Evolutionary conservation across 305 asterid genomes (phyloP).

Genomic region (Solanum hybrid): DNA sequence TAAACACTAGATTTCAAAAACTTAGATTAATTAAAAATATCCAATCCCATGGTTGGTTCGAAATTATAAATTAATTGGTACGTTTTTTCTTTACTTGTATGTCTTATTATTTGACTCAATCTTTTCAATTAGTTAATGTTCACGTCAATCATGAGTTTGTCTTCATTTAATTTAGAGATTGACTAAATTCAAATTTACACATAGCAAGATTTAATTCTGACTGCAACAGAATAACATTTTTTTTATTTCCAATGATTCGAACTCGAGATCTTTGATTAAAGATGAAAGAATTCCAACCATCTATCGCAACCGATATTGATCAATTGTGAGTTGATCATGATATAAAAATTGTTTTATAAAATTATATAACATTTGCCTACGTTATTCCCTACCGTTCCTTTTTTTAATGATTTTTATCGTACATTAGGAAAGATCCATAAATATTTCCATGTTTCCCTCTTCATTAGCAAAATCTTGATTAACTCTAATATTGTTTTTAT

Average conservation of each 20-base stretch:
- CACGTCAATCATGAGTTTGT: neutral
- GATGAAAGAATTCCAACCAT: neutral
- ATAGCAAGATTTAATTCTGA: neutral
- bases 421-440: neutral
- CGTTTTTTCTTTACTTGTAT: neutral
- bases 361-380: neutral
- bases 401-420: neutral
- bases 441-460: slow-evolving; percentile 1
- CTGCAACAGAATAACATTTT: neutral
- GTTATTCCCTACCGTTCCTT: neutral
- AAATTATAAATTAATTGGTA: neutral
- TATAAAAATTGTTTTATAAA: neutral
- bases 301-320: neutral
- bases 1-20: neutral
- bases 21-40: neutral
- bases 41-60: neutral
- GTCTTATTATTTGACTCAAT: slow-evolving; percentile 17
- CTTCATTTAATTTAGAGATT: neutral
- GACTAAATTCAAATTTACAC: neutral
- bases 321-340: neutral
- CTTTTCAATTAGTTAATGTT: neutral
- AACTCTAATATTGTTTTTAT: neutral
- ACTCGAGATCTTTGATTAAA: neutral
- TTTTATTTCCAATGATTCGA: fast-evolving
- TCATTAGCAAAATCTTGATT: neutral